Evolutionary conservation across 495 filamentous ascomycete species (phyloP).

Genomic region (Lepraria neglecta): DNA sequence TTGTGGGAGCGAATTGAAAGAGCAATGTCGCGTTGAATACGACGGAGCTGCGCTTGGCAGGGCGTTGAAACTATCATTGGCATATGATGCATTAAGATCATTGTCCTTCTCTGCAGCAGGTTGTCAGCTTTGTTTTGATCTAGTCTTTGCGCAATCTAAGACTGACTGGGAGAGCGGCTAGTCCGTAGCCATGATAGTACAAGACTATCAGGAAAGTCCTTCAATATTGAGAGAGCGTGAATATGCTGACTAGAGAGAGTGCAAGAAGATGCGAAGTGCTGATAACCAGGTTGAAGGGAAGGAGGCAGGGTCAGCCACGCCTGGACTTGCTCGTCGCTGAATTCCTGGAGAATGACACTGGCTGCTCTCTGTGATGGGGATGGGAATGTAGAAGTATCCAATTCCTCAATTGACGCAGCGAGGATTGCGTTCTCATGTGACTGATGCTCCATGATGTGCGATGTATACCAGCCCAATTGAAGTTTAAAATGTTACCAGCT

Average conservation of each 20-base stretch:
- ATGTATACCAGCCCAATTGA: too few relatives aligned
- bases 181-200: background rate
- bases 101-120: background rate
- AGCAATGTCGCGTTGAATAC: background rate
- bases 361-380: background rate
- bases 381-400: background rate
- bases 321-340: background rate
- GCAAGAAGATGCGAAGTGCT: background rate
- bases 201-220: background rate
- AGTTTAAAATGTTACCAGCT: background rate
- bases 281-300: background rate
- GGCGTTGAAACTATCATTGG: background rate
- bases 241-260: slow-evolving; percentile 4
- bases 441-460: background rate
- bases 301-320: slow-evolving; percentile 7
- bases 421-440: background rate
- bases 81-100: too few relatives aligned
- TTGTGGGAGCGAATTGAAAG: background rate
- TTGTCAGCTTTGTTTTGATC: background rate
- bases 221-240: background rate
- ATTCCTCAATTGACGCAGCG: background rate
- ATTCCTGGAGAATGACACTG: background rate
- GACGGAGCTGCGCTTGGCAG: background rate
- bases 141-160: background rate
- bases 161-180: background rate